Evolutionary conservation across 1,284 basidiomycete genomes (phyloP).

Genomic region (Chiua sp.): DNA sequence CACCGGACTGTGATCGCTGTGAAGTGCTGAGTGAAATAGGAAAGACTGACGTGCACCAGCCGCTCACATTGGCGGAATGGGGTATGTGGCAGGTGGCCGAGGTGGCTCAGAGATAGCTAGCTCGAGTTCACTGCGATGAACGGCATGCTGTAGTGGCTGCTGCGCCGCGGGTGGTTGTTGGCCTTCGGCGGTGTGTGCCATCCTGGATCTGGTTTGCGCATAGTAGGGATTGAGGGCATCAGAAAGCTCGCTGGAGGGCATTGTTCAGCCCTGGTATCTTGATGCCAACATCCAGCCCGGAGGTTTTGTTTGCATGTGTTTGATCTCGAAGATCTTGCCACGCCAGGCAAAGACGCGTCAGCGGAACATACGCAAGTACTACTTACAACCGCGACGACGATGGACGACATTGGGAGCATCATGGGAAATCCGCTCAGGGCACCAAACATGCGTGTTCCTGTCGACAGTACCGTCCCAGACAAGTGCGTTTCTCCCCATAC

Average conservation of each 20-base stretch:
- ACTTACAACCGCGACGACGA: slow-evolving; percentile 10
- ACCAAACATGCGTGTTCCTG: slow-evolving; percentile 42
- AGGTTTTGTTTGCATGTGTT: slow-evolving; percentile 35
- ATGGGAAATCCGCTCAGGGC: slow-evolving; percentile 52
- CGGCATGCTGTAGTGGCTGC: slow-evolving; percentile 42
- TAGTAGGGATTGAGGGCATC: slow-evolving; percentile 76
- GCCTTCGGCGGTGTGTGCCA: slow-evolving; percentile 26
- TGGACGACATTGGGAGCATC: slow-evolving; percentile 59
- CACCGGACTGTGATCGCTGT: slow-evolving; percentile 14
- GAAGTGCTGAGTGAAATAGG: background rate
- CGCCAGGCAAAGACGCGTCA: slow-evolving; percentile 58
- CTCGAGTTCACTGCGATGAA: slow-evolving; percentile 64
- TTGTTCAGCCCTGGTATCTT: slow-evolving; percentile 22
- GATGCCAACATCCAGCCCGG: background rate
- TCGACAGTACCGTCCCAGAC: slow-evolving; percentile 67
- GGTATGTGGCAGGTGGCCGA: slow-evolving; percentile 38
- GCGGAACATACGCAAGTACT: slow-evolving; percentile 11
- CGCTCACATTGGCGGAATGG: slow-evolving; percentile 33
- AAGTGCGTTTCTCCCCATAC: slow-evolving; percentile 54
- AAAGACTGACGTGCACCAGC: background rate
- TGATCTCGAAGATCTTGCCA: slow-evolving; percentile 39
- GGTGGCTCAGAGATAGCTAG: slow-evolving; percentile 57
- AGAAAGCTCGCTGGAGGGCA: slow-evolving; percentile 71
- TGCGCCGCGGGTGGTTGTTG: slow-evolving; percentile 23
- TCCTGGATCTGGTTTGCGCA: slow-evolving; percentile 48